Percentiles rank a stretch among this genome's conserved stretches.
Evolutionary conservation across 139 green algal genomes (phyloP).

Genomic region (Tetradesmus lagerheimii): DNA sequence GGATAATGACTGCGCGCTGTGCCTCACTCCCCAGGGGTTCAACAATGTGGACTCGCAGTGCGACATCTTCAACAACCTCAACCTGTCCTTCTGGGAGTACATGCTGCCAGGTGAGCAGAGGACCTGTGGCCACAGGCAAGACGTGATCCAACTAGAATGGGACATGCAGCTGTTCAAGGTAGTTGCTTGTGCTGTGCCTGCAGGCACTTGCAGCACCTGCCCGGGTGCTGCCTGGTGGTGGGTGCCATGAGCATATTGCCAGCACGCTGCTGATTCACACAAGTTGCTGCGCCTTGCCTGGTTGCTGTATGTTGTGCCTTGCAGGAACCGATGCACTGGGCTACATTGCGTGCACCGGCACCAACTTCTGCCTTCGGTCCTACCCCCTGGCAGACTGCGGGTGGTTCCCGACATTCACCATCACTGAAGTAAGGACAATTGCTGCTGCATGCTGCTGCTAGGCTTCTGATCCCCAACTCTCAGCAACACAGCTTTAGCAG

Average conservation of each 20-base stretch:
- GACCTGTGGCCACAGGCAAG: too few species aligned
- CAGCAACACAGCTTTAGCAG: too few species aligned
- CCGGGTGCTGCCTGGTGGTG: too few species aligned
- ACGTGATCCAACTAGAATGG: too few species aligned
- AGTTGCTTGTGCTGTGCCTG: too few species aligned
- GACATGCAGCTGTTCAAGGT: too few species aligned
- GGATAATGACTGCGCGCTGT: conserved; percentile 52
- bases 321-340: conserved; percentile 33
- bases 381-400: conserved; percentile 68
- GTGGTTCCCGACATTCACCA: conserved; percentile 72
- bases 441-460: too few species aligned
- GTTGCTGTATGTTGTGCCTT: not conserved
- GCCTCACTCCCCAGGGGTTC: conserved; percentile 73
- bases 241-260: too few species aligned
- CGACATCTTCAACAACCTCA: conserved; percentile 93
- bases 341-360: conserved; percentile 58
- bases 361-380: conserved; percentile 82
- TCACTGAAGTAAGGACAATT: conserved; percentile 34
- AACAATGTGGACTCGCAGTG: conserved; percentile 82
- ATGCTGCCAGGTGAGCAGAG: conserved; percentile 49
- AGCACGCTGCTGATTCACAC: too few species aligned
- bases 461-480: too few species aligned
- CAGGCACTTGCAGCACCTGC: too few species aligned
- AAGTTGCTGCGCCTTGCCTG: not conserved
- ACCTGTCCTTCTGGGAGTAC: conserved; percentile 78